A percentile compares a stretch with the other conserved stretches of the same genome.
These are phyloP conservation scores for Melastoma malabathricum DNA, from an alignment of 345 rosid species.

Conservation along the genomic window DNA sequence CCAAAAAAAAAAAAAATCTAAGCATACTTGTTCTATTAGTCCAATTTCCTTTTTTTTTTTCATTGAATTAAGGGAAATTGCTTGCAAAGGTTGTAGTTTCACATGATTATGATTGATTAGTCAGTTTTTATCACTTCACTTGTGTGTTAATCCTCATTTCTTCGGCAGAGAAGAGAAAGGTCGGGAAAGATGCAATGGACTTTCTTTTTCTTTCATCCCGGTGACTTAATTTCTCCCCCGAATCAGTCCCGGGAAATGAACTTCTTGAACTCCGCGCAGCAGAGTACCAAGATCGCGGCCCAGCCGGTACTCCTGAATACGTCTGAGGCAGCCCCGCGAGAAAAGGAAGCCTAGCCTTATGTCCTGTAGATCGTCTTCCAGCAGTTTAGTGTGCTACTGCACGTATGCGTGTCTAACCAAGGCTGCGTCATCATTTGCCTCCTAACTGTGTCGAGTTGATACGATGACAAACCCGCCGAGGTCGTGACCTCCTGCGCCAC, in stretches of 20 bases:
- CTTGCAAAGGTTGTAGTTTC: too few species aligned
- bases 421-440: constrained; percentile 98
- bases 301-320: constrained; percentile 86
- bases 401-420: constrained; percentile 68
- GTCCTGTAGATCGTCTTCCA: constrained; percentile 66
- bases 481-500: constrained; percentile 87
- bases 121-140: too few species aligned
- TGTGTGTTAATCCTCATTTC: too few species aligned
- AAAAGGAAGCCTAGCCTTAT: constrained; percentile 72
- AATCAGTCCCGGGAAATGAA: constrained; percentile 68
- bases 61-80: too few species aligned
- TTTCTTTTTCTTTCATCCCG: too few species aligned
- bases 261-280: constrained; percentile 75
- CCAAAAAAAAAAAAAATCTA: too few species aligned
- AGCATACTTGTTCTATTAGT: too few species aligned
- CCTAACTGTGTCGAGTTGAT: constrained; percentile 81
- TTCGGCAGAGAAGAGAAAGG: background rate
- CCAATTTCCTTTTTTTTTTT: too few species aligned
- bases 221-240: constrained; percentile 7
- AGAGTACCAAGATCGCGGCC: constrained; percentile 85
- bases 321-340: constrained; percentile 74
- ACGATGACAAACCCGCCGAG: constrained; percentile 73
- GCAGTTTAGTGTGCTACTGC: constrained; percentile 52
- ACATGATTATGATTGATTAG: too few species aligned
- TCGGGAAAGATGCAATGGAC: too few species aligned